Percentiles rank a stretch among this genome's conserved stretches.
Evolutionary conservation across 2,329 filamentous ascomycete species (phyloP).

Genomic region (Verticillium tricorpus): DNA sequence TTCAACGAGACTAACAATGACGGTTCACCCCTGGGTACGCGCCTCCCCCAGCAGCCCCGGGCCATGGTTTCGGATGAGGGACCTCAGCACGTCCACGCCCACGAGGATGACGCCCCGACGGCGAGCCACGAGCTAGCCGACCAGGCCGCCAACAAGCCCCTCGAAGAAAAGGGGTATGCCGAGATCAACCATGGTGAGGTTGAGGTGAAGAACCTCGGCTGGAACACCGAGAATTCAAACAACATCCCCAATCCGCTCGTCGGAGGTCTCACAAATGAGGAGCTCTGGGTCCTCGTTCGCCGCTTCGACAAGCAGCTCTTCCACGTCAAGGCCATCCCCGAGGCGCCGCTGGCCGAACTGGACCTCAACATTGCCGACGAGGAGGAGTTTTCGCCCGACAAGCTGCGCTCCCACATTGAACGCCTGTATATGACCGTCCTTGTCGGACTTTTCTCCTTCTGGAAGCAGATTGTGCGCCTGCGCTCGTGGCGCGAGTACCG

Average conservation of each 20-base stretch:
- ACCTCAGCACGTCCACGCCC: constrained; percentile 22
- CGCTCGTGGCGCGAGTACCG: constrained; percentile 73
- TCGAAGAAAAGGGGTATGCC: constrained; percentile 38
- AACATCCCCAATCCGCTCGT: constrained; percentile 57
- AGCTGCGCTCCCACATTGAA: constrained; percentile 72
- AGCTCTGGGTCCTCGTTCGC: constrained; percentile 66
- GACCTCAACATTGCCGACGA: constrained; percentile 79
- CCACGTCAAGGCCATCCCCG: constrained; percentile 61
- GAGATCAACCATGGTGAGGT: constrained; percentile 43
- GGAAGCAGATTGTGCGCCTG: constrained; percentile 71
- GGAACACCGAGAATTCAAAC: constrained; percentile 54
- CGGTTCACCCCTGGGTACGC: background rate
- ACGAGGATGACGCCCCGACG: constrained; percentile 24
- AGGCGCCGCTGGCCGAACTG: constrained; percentile 54
- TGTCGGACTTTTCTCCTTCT: constrained; percentile 58
- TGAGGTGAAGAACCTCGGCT: constrained; percentile 64
- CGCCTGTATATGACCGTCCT: constrained; percentile 77
- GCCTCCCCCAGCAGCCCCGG: background rate
- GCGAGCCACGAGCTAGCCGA: constrained; percentile 31
- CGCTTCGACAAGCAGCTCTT: constrained; percentile 70
- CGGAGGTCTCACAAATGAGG: constrained; percentile 65
- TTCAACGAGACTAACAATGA: background rate
- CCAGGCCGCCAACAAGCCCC: constrained; percentile 15
- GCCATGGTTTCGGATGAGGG: constrained; percentile 11
- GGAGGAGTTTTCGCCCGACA: constrained; percentile 81